Evolutionary conservation across 257 asterid species (phyloP).

Genomic region (Linderniella brevidens): DNA sequence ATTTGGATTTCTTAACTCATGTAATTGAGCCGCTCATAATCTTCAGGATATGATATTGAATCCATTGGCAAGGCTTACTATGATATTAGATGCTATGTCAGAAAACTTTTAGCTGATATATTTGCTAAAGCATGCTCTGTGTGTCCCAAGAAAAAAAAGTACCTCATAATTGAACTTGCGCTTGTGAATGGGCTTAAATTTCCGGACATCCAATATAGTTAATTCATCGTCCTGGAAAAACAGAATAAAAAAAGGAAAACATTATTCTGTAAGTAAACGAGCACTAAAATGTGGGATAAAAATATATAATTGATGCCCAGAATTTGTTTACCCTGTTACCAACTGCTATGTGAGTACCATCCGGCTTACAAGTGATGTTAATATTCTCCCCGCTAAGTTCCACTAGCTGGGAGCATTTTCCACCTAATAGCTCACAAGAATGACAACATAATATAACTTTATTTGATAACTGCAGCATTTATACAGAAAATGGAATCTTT

Average conservation of each 20-base stretch:
- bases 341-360: slow-evolving; percentile 90
- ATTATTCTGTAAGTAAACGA: not conserved
- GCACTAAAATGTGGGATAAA: not conserved
- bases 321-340: slow-evolving; percentile 69
- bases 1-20: not conserved
- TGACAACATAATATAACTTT: slow-evolving; percentile 1
- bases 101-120: no score
- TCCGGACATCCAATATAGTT: slow-evolving; percentile 92
- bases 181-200: slow-evolving; percentile 80
- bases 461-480: not conserved
- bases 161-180: slow-evolving; percentile 98
- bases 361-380: slow-evolving; percentile 91
- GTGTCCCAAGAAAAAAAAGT: slow-evolving; percentile 1
- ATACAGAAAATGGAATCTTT: not conserved
- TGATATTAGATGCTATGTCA: no score
- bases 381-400: slow-evolving; percentile 99
- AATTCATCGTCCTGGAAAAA: slow-evolving; percentile 67
- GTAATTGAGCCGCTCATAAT: no score
- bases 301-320: slow-evolving; percentile 2
- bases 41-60: no score
- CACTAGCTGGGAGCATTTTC: slow-evolving; percentile 87
- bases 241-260: slow-evolving; percentile 12
- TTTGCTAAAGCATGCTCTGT: no score
- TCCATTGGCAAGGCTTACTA: no score
- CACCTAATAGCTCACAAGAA: slow-evolving; percentile 38